Evolutionary conservation across 2,329 filamentous ascomycete genomes (phyloP), one percentile per base, ranked within the genome.

Genomic region (Cladosporium oxysporum): DNA sequence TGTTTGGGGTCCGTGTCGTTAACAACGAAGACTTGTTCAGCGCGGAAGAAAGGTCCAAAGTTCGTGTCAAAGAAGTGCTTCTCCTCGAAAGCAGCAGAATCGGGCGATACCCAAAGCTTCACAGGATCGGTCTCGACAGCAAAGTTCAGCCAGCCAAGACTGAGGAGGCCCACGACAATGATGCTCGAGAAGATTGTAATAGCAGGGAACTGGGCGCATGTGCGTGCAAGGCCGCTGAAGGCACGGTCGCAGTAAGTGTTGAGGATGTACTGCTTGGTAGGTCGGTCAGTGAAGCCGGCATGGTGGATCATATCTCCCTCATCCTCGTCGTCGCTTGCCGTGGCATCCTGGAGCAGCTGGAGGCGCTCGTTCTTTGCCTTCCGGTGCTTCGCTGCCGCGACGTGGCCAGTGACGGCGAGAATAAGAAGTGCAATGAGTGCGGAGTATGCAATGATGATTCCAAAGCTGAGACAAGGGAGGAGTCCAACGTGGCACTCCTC

Each of bases 41-140:
- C 91, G 49, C 95, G 91, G 79, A 95, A 99, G 75, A 99, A 99
- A 0, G 94, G 93, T 0, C 95, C 96, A 76, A 99, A 99, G 72
- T 92, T 93, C 41, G 86, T 78, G 76, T 99, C 96, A 70, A 98
- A 99, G 76, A 96, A 99, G 1, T 86, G 85, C 80, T 99, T 99
- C 76, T 99, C 94, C 75, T 92, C 86, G 0, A 95, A 95, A 23
- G 96, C 94, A 58, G 89, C 87, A 4, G 95, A 98, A 10, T 91
- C 90, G 8, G 95, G 95, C 72, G 94, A 93, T n/a, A 99, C 95
- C 95, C 95, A 99, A 10, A 99, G 82, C 58, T 91, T 88, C 12
- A 96, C 95, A 6, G 95, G 95, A 68, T 98, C 91, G 26, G 84
- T 91, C 78, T 98, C 95, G 41, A 99, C 84, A n/a, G 91, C 85